A percentile compares a stretch with the other conserved stretches of the same genome.
Evolutionary conservation across 768 basidiomycete species (phyloP).

Genomic region (Clitopilus passeckerianus): DNA sequence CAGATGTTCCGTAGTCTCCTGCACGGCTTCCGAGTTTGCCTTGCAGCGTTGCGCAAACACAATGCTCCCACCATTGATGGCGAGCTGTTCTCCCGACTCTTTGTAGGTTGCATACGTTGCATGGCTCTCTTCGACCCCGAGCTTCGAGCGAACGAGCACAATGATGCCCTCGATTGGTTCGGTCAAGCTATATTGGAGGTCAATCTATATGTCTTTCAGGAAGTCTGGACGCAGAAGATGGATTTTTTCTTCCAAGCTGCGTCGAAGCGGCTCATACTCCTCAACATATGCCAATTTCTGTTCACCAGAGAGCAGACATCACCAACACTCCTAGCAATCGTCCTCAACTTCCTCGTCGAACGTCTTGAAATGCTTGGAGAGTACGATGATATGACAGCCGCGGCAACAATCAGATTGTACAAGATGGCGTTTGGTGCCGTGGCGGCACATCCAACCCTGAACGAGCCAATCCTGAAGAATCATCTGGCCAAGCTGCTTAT

Average conservation of each 20-base stretch:
- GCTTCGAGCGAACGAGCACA: constrained; percentile 51
- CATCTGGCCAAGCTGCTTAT: constrained; percentile 92
- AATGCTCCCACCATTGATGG: constrained; percentile 81
- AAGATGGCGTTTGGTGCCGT: constrained; percentile 95
- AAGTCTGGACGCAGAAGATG: constrained; percentile 93
- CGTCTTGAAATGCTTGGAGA: constrained; percentile 82
- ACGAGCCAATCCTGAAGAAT: constrained; percentile 91
- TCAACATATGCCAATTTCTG: constrained; percentile 81
- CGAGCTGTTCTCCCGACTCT: constrained; percentile 80
- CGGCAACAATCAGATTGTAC: constrained; percentile 85
- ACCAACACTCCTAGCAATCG: constrained; percentile 80
- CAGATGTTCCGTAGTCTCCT: constrained; percentile 83
- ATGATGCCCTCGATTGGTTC: constrained; percentile 86
- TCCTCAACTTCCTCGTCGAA: constrained; percentile 81
- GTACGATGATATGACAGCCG: constrained; percentile 75
- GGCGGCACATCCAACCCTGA: constrained; percentile 60
- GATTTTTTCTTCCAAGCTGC: constrained; percentile 83
- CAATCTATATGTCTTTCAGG: constrained; percentile 89
- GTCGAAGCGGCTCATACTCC: constrained; percentile 69
- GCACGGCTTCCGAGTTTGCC: constrained; percentile 80
- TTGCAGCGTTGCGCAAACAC: constrained; percentile 72
- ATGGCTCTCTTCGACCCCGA: constrained; percentile 80
- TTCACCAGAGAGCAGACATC: constrained; percentile 75
- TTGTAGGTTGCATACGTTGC: constrained; percentile 79
- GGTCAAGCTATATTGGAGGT: constrained; percentile 73